Percentiles rank a stretch among this genome's conserved stretches.
These are phyloP conservation scores for Phytophthora citricola DNA, from an alignment of 352 stramenopile genomes.

Conservation along the genomic window DNA sequence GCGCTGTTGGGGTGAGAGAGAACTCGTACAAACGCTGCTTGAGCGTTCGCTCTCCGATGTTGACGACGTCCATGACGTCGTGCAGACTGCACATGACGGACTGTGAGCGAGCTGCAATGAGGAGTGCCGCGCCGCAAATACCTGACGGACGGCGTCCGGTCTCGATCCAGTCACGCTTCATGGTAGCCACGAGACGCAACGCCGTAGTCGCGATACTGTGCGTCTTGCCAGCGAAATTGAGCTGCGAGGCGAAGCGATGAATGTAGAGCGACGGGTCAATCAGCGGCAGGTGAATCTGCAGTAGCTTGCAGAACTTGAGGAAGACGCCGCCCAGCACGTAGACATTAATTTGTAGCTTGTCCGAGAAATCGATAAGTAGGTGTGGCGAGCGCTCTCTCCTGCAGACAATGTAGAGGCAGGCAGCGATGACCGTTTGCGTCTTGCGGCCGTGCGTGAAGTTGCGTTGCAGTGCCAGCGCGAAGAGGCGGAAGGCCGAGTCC, in stretches of 20 bases:
- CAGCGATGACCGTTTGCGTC: slow-evolving; percentile 96
- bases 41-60: slow-evolving; percentile 97
- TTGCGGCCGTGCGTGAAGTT: slow-evolving; percentile 98
- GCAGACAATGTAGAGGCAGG: slow-evolving; percentile 99
- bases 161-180: slow-evolving; percentile 99
- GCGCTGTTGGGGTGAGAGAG: slow-evolving; percentile 94
- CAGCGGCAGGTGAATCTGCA: slow-evolving; percentile 97
- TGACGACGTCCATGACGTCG: slow-evolving; percentile 93
- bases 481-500: slow-evolving; percentile 96
- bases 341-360: slow-evolving; percentile 97
- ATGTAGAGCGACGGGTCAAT: slow-evolving; percentile 99
- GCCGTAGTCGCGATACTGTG: slow-evolving; percentile 95
- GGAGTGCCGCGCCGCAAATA: slow-evolving; percentile 96
- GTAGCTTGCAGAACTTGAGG: slow-evolving; percentile 92
- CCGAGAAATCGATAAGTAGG: slow-evolving; percentile 99
- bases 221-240: slow-evolving; percentile 96
- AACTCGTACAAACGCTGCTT: slow-evolving; percentile 98
- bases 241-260: slow-evolving; percentile 97
- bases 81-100: slow-evolving; percentile 90
- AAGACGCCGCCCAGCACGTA: slow-evolving; percentile 90
- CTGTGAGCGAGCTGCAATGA: slow-evolving; percentile 97
- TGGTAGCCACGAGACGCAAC: slow-evolving; percentile 95
- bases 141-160: slow-evolving; percentile 96
- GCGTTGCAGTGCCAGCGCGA: slow-evolving; percentile 94
- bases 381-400: slow-evolving; percentile 97